A percentile compares a stretch with the other conserved stretches of the same genome.
Conservation (phyloP, 208 protist genomes). For the Leishmania tarentolae region DNA sequence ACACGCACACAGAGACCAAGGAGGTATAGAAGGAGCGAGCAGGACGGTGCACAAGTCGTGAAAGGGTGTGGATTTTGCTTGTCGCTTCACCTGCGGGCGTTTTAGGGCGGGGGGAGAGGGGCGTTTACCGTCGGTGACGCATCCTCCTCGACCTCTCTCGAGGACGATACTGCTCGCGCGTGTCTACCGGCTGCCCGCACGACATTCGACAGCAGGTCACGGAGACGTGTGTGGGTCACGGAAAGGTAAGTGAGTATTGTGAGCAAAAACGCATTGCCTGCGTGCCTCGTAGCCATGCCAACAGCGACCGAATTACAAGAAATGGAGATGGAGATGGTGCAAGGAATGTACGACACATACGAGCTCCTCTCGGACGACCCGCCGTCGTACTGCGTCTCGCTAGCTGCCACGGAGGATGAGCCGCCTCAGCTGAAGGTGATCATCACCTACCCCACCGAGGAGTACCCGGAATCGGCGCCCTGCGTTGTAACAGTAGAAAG, state of each 20-base stretch:
- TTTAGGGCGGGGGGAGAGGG: no score
- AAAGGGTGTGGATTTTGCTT: background rate
- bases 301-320: conserved; percentile 73
- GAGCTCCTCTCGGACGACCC: conserved; percentile 67
- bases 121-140: background rate
- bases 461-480: conserved; percentile 71
- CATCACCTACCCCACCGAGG: conserved; percentile 66
- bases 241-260: background rate
- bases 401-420: conserved; percentile 67
- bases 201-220: background rate
- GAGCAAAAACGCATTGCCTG: background rate
- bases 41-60: background rate
- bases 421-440: conserved; percentile 78
- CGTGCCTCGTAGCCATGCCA: conserved; percentile 46
- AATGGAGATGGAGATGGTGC: conserved; percentile 93
- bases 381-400: conserved; percentile 74
- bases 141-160: background rate
- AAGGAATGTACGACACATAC: conserved; percentile 91
- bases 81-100: background rate
- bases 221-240: background rate
- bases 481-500: conserved; percentile 62
- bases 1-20: background rate
- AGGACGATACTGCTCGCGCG: background rate
- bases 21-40: background rate
- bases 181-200: background rate